Percentiles rank a stretch among this genome's conserved stretches.
These are phyloP conservation scores for Colletotrichum chlorophyti DNA, from an alignment of 2,329 filamentous ascomycete genomes.

Conservation along the genomic window DNA sequence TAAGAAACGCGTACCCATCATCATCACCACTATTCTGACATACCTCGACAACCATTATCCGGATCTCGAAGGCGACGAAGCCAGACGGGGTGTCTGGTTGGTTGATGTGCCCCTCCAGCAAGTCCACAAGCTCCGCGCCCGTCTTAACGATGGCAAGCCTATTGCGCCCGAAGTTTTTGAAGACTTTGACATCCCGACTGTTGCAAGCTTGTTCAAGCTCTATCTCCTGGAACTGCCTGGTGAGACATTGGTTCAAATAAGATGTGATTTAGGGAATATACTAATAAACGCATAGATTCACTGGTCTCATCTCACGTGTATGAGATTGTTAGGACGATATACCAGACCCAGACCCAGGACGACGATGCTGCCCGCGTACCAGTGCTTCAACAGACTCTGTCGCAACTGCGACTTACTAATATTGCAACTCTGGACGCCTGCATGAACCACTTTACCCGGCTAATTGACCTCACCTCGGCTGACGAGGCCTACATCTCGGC, in stretches of 20 bases:
- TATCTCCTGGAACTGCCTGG: slow-evolving; percentile 94
- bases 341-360: slow-evolving; percentile 73
- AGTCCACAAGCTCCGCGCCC: slow-evolving; percentile 82
- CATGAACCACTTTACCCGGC: slow-evolving; percentile 95
- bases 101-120: slow-evolving; percentile 86
- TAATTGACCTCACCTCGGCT: slow-evolving; percentile 95
- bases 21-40: slow-evolving; percentile 91
- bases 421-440: slow-evolving; percentile 98
- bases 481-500: slow-evolving; percentile 83
- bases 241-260: slow-evolving; percentile 50
- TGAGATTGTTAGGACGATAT: slow-evolving; percentile 98
- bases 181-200: slow-evolving; percentile 91
- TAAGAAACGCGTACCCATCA: slow-evolving; percentile 90
- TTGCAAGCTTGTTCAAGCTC: slow-evolving; percentile 90
- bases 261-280: neutral
- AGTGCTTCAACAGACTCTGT: slow-evolving; percentile 93
- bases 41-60: slow-evolving; percentile 97
- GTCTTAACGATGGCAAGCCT: slow-evolving; percentile 86
- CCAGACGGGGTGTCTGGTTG: slow-evolving; percentile 90
- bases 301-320: slow-evolving; percentile 98
- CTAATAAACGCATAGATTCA: slow-evolving; percentile 71
- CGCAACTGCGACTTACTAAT: slow-evolving; percentile 92
- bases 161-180: slow-evolving; percentile 79
- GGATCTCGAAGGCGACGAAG: slow-evolving; percentile 95
- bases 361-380: slow-evolving; percentile 82